These are phyloP conservation scores for Lichtheimia corymbifera DNA, from an alignment of 371 early-diverging fungal genomes.

Conservation along the genomic window DNA sequence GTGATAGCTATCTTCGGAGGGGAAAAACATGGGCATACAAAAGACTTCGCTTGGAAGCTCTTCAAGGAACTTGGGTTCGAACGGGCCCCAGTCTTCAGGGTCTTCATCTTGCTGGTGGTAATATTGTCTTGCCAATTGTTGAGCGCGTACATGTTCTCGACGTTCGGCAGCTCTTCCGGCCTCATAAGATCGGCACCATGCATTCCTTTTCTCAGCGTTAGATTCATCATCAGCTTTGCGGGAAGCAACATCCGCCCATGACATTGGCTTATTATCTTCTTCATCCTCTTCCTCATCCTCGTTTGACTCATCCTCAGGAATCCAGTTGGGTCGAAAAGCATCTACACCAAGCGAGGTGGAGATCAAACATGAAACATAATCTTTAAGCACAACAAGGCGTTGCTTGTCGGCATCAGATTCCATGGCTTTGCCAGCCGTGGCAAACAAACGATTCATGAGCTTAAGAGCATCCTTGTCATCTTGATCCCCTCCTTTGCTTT, in stretches of 20 bases:
- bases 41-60: slow-evolving; percentile 24
- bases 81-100: slow-evolving; percentile 14
- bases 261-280: slow-evolving; percentile 12
- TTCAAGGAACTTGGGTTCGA: slow-evolving; percentile 16
- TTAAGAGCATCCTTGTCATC: slow-evolving; percentile 13
- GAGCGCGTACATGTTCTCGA: slow-evolving; percentile 15
- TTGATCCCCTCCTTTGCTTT: slow-evolving; percentile 6
- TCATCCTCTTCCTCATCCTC: slow-evolving; percentile 19
- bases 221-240: slow-evolving; percentile 8
- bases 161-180: slow-evolving; percentile 14
- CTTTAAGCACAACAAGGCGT: slow-evolving; percentile 26
- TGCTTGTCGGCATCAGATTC: slow-evolving; percentile 45
- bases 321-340: slow-evolving; percentile 14
- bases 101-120: slow-evolving; percentile 13
- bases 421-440: slow-evolving; percentile 36
- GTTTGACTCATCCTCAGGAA: slow-evolving; percentile 10
- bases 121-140: slow-evolving; percentile 10
- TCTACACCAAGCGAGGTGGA: slow-evolving; percentile 19
- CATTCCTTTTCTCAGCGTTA: slow-evolving; percentile 5
- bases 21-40: slow-evolving; percentile 54
- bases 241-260: slow-evolving; percentile 37
- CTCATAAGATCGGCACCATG: slow-evolving; percentile 15
- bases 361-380: slow-evolving; percentile 13
- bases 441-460: slow-evolving; percentile 34
- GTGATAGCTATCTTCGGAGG: slow-evolving; percentile 51